Evolutionary conservation across 2,329 filamentous ascomycete genomes (phyloP).

Genomic region (Fusarium siculi): DNA sequence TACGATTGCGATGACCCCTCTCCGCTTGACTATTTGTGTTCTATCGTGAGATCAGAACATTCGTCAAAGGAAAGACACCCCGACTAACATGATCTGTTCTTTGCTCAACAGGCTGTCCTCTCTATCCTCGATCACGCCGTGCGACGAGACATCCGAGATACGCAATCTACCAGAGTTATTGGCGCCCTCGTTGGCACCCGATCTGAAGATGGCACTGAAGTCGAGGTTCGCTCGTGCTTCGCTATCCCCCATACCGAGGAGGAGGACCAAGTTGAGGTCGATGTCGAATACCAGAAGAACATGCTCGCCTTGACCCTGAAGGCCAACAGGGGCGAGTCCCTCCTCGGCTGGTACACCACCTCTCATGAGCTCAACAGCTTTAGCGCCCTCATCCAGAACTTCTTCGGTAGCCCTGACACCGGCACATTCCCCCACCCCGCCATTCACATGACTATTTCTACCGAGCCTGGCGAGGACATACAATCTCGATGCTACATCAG

Average conservation of each 20-base stretch:
- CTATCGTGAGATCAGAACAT: not conserved
- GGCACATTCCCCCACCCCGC: constrained; percentile 98
- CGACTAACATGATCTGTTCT: constrained; percentile 20
- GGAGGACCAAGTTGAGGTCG: constrained; percentile 97
- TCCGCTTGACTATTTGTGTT: constrained; percentile 12
- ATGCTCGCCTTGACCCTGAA: constrained; percentile 96
- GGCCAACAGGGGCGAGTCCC: constrained; percentile 90
- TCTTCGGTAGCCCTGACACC: constrained; percentile 96
- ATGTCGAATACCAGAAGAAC: constrained; percentile 99
- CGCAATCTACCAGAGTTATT: constrained; percentile 94
- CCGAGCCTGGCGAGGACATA: constrained; percentile 87
- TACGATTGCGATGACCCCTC: constrained; percentile 57
- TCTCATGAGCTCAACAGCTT: constrained; percentile 98
- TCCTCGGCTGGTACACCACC: constrained; percentile 99
- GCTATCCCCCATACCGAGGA: constrained; percentile 99
- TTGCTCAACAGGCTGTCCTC: constrained; percentile 68
- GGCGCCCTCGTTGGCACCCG: constrained; percentile 93
- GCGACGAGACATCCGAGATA: constrained; percentile 78
- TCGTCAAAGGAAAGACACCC: not conserved
- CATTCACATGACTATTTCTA: constrained; percentile 94
- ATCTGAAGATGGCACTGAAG: constrained; percentile 95
- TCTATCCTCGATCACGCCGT: constrained; percentile 92
- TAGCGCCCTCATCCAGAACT: constrained; percentile 97
- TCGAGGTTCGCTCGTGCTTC: constrained; percentile 95
- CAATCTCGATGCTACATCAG: constrained; percentile 95